These are phyloP conservation scores for Casaregolazyma lundiana DNA, from an alignment of 1,139 yeast genomes.

Conservation along the genomic window DNA sequence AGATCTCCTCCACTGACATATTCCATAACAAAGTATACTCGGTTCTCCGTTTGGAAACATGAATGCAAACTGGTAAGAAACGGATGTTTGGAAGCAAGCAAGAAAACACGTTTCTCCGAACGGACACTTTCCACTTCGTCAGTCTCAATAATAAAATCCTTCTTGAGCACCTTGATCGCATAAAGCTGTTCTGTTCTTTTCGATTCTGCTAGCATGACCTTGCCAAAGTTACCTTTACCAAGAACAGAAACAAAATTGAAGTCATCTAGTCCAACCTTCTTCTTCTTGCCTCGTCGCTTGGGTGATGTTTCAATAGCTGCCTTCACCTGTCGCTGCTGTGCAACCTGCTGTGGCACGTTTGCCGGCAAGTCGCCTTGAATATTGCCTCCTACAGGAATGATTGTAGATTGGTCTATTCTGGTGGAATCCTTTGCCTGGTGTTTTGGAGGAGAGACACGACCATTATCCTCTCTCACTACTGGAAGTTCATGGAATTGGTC, in stretches of 20 bases:
- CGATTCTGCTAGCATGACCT: conserved; percentile 94
- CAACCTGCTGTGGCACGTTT: not conserved
- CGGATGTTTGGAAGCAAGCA: conserved; percentile 91
- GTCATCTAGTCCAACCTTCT: conserved; percentile 90
- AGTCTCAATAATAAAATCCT: conserved; percentile 89
- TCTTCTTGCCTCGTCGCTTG: conserved; percentile 26
- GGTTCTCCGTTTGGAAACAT: conserved; percentile 95
- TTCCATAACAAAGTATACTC: conserved; percentile 97
- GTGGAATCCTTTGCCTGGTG: not conserved
- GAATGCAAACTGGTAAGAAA: conserved; percentile 87
- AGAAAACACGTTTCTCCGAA: conserved; percentile 87
- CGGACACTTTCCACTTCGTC: conserved; percentile 95
- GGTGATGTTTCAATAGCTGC: conserved; percentile 1
- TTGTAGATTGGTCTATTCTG: not conserved
- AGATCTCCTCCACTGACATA: conserved; percentile 96
- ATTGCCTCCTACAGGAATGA: not conserved
- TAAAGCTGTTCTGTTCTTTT: conserved; percentile 72
- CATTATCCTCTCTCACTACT: not conserved
- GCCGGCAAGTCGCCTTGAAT: not conserved
- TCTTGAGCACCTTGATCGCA: conserved; percentile 93
- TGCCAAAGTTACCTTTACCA: conserved; percentile 97
- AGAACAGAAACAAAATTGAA: conserved; percentile 89
- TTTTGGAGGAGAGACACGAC: not conserved
- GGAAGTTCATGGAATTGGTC: not conserved
- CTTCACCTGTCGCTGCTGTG: conserved; percentile 11